Conservation (phyloP, 768 basidiomycete genomes). For the Lentinula raphanica region DNA sequence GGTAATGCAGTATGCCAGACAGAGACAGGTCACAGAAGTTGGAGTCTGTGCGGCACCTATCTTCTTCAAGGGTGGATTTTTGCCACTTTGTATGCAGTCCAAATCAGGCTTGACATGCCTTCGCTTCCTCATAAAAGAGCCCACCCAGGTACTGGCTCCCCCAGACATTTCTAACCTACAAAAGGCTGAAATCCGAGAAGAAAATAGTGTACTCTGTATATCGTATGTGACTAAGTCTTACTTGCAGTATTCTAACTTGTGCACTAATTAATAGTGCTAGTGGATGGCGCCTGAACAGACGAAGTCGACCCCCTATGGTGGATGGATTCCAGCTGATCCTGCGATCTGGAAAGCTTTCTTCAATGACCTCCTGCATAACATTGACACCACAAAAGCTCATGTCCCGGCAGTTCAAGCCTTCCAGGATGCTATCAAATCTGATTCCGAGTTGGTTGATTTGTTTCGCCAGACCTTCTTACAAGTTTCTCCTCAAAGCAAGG, state of each 20-base stretch:
- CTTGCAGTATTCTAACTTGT: too few species aligned
- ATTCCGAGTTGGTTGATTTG: constrained; percentile 9
- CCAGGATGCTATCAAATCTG: background rate
- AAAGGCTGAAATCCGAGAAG: background rate
- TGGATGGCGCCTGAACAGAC: background rate
- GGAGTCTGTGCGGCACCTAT: too few species aligned
- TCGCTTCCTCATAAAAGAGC: background rate
- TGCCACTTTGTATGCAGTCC: background rate
- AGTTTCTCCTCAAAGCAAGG: constrained; percentile 4
- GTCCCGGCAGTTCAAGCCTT: background rate
- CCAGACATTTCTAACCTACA: background rate
- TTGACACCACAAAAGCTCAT: background rate
- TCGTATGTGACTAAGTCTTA: too few species aligned
- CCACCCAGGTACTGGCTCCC: background rate
- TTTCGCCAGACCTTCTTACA: constrained; percentile 6
- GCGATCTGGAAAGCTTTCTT: constrained; percentile 5
- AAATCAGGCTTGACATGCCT: background rate
- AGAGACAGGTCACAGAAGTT: too few species aligned
- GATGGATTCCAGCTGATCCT: constrained; percentile 6
- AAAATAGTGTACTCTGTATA: background rate
- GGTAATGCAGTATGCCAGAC: too few species aligned
- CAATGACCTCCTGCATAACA: background rate
- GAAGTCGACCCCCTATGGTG: constrained; percentile 7
- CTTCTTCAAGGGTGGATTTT: background rate
- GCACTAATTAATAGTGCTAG: background rate